Evolutionary conservation across 2,329 filamentous ascomycete species (phyloP), one percentile per base, ranked within the genome.

Genomic region (Graphilbum sp.): DNA sequence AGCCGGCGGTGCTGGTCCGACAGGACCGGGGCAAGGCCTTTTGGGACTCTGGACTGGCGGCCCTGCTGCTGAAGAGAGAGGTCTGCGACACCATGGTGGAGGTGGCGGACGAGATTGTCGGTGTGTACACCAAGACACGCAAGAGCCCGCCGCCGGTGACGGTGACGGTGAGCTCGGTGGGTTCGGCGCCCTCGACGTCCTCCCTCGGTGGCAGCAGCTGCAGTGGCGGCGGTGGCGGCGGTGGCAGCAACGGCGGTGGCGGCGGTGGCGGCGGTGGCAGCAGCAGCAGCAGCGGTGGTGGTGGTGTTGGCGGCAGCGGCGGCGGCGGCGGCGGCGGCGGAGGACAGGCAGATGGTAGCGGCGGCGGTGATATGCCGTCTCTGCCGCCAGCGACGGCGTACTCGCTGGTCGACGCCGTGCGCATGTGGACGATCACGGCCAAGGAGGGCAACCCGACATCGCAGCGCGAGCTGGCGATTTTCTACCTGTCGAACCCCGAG

Each of bases 401-500:
- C 56, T 75, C 70, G 40, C 73, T 90, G 52, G 67, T 75, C 32
- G 85, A 95, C 53, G 88, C 86, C 0, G 87, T 82, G 3, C 75
- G 72, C 47, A 90, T 96, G 76, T 85, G 84, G 67, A 80, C 84
- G 44, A 90, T 95, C 52, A 88, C 87, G 1, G 90, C 90, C 15
- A 90, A 87, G 54, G 90, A 98, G 58, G 87, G 88, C 30, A 75
- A 87, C 43, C 70, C 86, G 0, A 81, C 83, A 12, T 87, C 88
- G 5, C 87, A 96, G 60, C 77, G 90, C 36, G 90, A 98, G 59
- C 69, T 98, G 15, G 90, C 83, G 2, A 81, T 94, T 44, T 80
- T 96, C 50, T 96, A 95, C 54, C 71, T 98, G 30, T 90, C 85
- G 0, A 81, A 93, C 48, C 87, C 90, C 0, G 85, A 94, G 53